Conservation (phyloP, 495 filamentous ascomycete species). For the Podospora pseudopauciseta region DNA sequence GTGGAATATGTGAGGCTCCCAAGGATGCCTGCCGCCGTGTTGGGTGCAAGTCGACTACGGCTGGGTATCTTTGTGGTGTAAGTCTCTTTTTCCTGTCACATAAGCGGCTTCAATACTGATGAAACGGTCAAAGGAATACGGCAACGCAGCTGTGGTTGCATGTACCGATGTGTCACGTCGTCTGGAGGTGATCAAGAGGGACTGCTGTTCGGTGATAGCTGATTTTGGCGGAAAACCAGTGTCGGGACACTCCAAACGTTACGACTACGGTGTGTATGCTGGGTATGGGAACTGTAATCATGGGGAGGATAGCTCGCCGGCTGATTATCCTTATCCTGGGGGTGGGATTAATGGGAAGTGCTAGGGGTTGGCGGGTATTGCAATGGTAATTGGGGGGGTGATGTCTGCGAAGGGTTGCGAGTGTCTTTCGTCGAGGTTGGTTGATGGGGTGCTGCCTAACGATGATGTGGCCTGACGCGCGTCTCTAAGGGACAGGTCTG, state of each 20-base stretch:
- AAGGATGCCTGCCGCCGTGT: not conserved
- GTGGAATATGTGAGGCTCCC: not conserved
- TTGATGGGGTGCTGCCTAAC: not conserved
- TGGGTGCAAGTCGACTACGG: not conserved
- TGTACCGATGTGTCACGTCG: not conserved
- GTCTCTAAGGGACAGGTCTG: not conserved
- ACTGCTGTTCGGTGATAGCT: not conserved
- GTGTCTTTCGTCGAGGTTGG: not conserved
- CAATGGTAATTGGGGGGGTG: not conserved
- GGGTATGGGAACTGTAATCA: constrained; percentile 1
- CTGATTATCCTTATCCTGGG: not conserved
- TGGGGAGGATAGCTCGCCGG: not conserved
- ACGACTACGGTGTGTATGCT: not conserved
- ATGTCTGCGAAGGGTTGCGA: not conserved
- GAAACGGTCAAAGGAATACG: not conserved
- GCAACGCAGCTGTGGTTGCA: not conserved
- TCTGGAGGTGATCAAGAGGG: not conserved
- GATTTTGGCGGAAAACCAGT: no score
- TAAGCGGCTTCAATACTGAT: not conserved
- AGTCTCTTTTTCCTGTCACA: not conserved
- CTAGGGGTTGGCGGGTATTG: not conserved
- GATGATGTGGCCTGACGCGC: not conserved
- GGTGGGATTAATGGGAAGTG: not conserved
- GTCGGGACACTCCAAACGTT: no score
- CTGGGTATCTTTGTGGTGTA: not conserved